Base-by-base conservation (phyloP, 352 stramenopile genomes). In the Phytophthora agathidicida region DNA sequence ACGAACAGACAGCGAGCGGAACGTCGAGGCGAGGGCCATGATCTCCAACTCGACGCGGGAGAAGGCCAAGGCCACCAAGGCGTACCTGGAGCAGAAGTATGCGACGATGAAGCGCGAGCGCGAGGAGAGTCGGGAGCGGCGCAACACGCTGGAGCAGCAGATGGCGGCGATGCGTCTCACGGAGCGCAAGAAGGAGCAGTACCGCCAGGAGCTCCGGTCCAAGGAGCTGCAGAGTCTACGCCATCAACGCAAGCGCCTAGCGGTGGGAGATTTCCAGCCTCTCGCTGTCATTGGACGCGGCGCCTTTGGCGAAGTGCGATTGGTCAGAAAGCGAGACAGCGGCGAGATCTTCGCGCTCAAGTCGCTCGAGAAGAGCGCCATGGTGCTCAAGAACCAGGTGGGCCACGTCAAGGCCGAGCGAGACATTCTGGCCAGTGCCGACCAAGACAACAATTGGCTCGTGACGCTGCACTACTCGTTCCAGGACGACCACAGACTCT, bases 401-500 rank as follows among this genome's bases (percentile, higher is more conserved):
- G 93, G 90, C 47, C 97, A 99, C 77, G 96, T 99, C 27, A 90
- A 96, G 45, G 96, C 97, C 13, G 98, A 99, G 80, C 87, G 97
- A 5, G 97, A 99, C 73, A 98, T 99, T 52, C 73, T 99, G 28
- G 86, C 86, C 22, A 83, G 83, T 36, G 96, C 97, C 3, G 88
- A 97, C 48, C 92, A 97, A 19, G 93, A 99, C 57, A 99, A 99
- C 72, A 81, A 91, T 45, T 99, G 96, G 96, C 89, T 99, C 35
- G 98, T 98, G 8, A 92, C 88, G 37, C 77, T 99, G 17, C 92
- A 99, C 74, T 99, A 98, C 72, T 98, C 89, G 56, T 99, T 99
- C 78, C 96, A 99, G 60, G 81, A 94, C 52, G 80, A 94, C 28
- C 78, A 91, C 60, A 65, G 74, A 31, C 71, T 94, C 9, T 94